A percentile compares a stretch with the other conserved stretches of the same genome.
phyloP scores from a whole-genome alignment of 495 filamentous ascomycete species.

The Penicillium diatomitis region DNA sequence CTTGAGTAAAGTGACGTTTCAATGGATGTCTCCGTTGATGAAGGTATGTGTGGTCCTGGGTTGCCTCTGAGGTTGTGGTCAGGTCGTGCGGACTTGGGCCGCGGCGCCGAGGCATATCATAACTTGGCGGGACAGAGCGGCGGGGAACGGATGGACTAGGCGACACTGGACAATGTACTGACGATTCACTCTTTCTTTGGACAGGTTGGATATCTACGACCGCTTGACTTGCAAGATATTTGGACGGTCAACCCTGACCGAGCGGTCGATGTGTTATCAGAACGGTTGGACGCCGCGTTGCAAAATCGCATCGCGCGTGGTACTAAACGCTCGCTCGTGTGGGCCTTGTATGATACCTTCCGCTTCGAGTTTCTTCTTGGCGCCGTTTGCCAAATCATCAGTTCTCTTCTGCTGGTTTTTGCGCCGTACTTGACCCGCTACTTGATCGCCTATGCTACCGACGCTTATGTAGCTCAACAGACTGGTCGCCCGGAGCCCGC shows the following conservation, averaged over 20 bases:
- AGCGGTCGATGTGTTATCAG: constrained; percentile 55
- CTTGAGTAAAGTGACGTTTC: constrained; percentile 47
- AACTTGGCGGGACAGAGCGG: too few species aligned
- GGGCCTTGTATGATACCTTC: constrained; percentile 82
- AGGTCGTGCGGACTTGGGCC: too few species aligned
- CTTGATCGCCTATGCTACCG: constrained; percentile 67
- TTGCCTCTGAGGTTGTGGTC: too few species aligned
- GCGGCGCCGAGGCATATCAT: too few species aligned
- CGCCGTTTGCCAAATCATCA: constrained; percentile 63
- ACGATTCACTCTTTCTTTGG: not conserved
- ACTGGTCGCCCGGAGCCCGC: constrained; percentile 41
- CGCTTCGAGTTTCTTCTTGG: constrained; percentile 77
- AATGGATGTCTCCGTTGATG: constrained; percentile 56
- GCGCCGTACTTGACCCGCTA: constrained; percentile 66
- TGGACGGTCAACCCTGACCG: constrained; percentile 79
- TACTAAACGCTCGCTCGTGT: constrained; percentile 64
- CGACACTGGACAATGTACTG: not conserved
- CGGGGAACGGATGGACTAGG: too few species aligned
- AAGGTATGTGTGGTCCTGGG: constrained; percentile 15
- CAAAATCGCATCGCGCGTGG: constrained; percentile 54
- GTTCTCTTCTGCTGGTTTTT: constrained; percentile 62
- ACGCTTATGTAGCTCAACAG: constrained; percentile 58
- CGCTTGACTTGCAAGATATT: constrained; percentile 75
- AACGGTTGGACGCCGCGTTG: constrained; percentile 57
- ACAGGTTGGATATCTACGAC: constrained; percentile 67